phyloP scores from a whole-genome alignment of 106 monocot genomes.

The Apostasia ramifera region DNA sequence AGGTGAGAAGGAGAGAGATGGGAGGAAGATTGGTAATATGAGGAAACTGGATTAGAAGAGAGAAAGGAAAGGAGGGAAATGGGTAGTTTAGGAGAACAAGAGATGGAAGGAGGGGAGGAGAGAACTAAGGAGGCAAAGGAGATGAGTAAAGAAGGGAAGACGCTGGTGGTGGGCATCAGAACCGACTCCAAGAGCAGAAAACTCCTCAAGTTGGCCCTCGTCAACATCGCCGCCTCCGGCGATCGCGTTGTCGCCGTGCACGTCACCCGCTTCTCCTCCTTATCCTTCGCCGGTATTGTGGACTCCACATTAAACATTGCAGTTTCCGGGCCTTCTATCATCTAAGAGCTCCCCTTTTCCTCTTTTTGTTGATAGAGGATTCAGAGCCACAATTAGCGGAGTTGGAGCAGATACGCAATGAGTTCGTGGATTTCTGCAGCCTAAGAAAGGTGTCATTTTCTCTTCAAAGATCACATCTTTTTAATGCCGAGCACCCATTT shows the following conservation, averaged over 20 bases:
- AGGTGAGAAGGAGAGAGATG: no score
- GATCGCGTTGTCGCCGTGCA: constrained; percentile 77
- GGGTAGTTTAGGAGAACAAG: background rate
- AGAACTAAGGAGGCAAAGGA: background rate
- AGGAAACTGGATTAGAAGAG: no score
- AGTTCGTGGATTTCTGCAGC: constrained; percentile 49
- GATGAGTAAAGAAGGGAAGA: constrained; percentile 13
- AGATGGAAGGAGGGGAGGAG: no score
- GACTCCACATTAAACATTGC: background rate
- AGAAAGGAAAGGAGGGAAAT: background rate
- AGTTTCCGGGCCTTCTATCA: background rate
- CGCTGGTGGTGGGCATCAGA: constrained; percentile 53
- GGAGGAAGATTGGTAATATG: no score
- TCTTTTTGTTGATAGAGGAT: background rate
- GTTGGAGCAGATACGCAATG: constrained; percentile 30
- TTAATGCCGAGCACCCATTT: background rate
- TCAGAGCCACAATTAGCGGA: constrained; percentile 3
- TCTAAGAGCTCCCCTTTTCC: background rate
- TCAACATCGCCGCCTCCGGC: constrained; percentile 59
- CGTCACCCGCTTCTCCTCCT: constrained; percentile 40
- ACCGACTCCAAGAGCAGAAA: constrained; percentile 67
- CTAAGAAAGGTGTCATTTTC: constrained; percentile 35
- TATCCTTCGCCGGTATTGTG: background rate
- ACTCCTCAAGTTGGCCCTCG: constrained; percentile 75
- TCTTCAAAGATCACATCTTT: background rate